These are phyloP conservation scores for Ambispora gerdemannii DNA, from an alignment of 192 early-diverging fungal genomes.

Conservation along the genomic window DNA sequence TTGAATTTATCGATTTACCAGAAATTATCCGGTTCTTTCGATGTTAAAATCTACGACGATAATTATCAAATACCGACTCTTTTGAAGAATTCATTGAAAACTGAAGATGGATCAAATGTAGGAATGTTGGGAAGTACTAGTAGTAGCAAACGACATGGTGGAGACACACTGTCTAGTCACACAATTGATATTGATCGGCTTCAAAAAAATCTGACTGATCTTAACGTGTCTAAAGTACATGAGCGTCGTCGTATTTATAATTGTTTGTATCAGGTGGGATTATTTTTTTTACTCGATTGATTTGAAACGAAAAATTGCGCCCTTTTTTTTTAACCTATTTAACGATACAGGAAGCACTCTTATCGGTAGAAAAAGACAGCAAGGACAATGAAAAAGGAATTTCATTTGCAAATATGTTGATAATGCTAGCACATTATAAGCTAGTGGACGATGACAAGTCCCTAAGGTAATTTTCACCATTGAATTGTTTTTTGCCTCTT, in stretches of 20 bases:
- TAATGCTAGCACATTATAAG: slow-evolving; percentile 55
- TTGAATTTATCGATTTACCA: slow-evolving; percentile 23
- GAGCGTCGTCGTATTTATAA: slow-evolving; percentile 35
- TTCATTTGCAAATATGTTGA: slow-evolving; percentile 54
- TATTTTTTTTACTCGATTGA: neutral
- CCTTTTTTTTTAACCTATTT: slow-evolving; percentile 2
- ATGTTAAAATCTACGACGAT: slow-evolving; percentile 48
- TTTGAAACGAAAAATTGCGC: neutral
- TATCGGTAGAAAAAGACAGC: slow-evolving; percentile 19
- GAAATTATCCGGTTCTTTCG: slow-evolving; percentile 52
- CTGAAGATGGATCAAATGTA: neutral
- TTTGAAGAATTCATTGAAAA: slow-evolving; percentile 23
- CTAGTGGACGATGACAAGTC: slow-evolving; percentile 54
- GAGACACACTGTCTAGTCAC: too few species aligned
- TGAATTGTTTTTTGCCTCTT: too few species aligned
- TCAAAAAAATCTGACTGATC: slow-evolving; percentile 24
- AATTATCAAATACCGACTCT: slow-evolving; percentile 44
- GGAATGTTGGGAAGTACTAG: slow-evolving; percentile 4
- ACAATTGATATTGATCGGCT: slow-evolving; percentile 32
- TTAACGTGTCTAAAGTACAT: slow-evolving; percentile 34
- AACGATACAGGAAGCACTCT: slow-evolving; percentile 28
- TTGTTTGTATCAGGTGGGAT: slow-evolving; percentile 39
- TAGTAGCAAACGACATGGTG: neutral
- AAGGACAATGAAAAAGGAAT: slow-evolving; percentile 32
- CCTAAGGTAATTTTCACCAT: slow-evolving; percentile 40